Conservation (phyloP, 2,329 filamentous ascomycete species). For the Akanthomyces muscarius region DNA sequence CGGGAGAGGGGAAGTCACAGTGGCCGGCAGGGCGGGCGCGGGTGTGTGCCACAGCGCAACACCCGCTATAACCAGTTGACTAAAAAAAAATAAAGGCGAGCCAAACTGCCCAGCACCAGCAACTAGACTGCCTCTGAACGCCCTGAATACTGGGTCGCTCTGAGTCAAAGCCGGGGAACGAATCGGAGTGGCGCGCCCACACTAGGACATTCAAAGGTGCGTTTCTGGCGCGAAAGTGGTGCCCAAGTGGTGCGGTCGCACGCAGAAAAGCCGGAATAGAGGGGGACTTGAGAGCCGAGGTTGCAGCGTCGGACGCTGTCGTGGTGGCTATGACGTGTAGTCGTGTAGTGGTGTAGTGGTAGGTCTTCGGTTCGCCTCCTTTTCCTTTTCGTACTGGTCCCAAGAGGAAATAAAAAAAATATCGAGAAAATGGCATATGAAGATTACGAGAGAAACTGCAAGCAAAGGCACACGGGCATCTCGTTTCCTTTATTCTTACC, state of each 20-base stretch:
- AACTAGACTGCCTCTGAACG: too few relatives aligned
- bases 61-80: not conserved
- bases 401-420: not conserved
- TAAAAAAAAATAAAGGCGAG: not conserved
- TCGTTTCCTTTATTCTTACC: conserved; percentile 1
- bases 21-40: not conserved
- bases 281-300: conserved; percentile 14
- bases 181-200: conserved; percentile 8
- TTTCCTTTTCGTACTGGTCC: too few relatives aligned
- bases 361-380: not conserved
- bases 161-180: conserved; percentile 9
- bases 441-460: not conserved
- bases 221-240: not conserved
- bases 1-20: conserved; percentile 5
- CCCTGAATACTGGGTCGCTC: not conserved
- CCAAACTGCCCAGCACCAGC: not conserved
- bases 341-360: not conserved
- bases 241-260: not conserved
- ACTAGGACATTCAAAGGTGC: not conserved
- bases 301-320: not conserved
- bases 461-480: not conserved
- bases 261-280: not conserved
- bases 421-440: not conserved
- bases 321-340: conserved; percentile 4
- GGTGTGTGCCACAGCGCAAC: not conserved